These are phyloP conservation scores for Trichoderma citrinoviride DNA, from an alignment of 2,329 filamentous ascomycete genomes.

Conservation along the genomic window DNA sequence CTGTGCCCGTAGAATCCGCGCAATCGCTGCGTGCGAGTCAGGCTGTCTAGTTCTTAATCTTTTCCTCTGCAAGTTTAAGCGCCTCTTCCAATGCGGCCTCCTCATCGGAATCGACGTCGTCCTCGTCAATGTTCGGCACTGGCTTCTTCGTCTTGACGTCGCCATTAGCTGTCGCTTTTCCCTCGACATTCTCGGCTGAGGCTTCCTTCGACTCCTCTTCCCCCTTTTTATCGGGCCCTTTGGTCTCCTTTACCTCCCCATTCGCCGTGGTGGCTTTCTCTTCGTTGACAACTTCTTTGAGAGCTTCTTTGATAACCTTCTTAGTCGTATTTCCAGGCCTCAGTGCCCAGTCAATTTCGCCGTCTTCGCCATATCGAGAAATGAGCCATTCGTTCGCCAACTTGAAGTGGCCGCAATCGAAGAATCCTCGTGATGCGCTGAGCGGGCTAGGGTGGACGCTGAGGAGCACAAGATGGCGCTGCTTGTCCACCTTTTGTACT, in stretches of 20 bases:
- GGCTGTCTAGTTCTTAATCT: neutral
- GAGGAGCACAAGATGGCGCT: constrained; percentile 77
- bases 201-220: neutral
- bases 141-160: constrained; percentile 6
- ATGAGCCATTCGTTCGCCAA: constrained; percentile 83
- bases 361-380: constrained; percentile 72
- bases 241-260: constrained; percentile 19
- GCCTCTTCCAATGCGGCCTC: constrained; percentile 40
- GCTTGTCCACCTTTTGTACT: constrained; percentile 68
- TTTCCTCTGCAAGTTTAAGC: constrained; percentile 33
- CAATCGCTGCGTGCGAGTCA: neutral
- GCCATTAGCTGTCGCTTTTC: constrained; percentile 11
- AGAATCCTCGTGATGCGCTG: constrained; percentile 79
- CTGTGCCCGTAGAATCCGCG: neutral
- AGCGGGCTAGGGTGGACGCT: constrained; percentile 92
- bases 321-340: constrained; percentile 39
- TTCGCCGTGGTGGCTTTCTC: constrained; percentile 25
- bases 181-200: neutral
- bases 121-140: constrained; percentile 27
- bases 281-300: constrained; percentile 30
- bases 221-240: constrained; percentile 13
- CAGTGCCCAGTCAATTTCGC: constrained; percentile 81
- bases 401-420: constrained; percentile 77
- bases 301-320: constrained; percentile 26
- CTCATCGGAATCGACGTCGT: constrained; percentile 37